Conservation (phyloP, 306 rosid species). For the Gynostemma pentaphyllum region DNA sequence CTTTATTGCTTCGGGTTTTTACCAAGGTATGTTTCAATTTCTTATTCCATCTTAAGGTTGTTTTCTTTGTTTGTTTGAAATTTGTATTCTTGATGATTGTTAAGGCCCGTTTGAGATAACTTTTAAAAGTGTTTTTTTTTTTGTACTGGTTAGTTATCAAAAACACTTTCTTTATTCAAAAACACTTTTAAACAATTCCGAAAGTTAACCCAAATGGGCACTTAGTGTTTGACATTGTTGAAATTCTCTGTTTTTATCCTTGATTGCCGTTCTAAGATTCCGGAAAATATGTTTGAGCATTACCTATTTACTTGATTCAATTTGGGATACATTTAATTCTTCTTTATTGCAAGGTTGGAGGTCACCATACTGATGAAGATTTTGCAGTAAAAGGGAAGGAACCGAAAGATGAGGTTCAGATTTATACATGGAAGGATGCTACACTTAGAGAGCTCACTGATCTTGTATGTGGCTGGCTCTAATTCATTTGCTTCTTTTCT, state of each 20-base stretch:
- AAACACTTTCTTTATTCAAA: no score
- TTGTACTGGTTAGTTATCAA: no score
- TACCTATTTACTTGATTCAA: neutral
- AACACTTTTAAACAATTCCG: no score
- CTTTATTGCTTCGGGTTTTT: conserved; percentile 84
- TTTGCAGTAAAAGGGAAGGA: conserved; percentile 88
- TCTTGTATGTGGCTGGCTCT: conserved; percentile 34
- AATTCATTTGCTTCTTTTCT: neutral
- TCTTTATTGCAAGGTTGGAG: conserved; percentile 32
- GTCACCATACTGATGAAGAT: conserved; percentile 66
- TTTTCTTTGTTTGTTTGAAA: neutral
- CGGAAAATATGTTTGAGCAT: no score
- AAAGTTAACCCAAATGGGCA: no score
- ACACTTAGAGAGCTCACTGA: conserved; percentile 87
- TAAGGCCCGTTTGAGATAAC: no score
- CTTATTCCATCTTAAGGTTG: neutral
- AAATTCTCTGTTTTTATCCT: neutral
- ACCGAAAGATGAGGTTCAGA: conserved; percentile 94
- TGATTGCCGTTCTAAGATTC: no score
- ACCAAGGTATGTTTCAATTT: conserved; percentile 44
- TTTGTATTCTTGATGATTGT: no score
- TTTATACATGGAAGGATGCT: conserved; percentile 96
- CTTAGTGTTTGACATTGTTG: neutral
- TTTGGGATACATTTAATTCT: neutral
- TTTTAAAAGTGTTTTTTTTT: no score